Conservation (phyloP, 148 eudicot genomes). For the Oxyria digyna region DNA sequence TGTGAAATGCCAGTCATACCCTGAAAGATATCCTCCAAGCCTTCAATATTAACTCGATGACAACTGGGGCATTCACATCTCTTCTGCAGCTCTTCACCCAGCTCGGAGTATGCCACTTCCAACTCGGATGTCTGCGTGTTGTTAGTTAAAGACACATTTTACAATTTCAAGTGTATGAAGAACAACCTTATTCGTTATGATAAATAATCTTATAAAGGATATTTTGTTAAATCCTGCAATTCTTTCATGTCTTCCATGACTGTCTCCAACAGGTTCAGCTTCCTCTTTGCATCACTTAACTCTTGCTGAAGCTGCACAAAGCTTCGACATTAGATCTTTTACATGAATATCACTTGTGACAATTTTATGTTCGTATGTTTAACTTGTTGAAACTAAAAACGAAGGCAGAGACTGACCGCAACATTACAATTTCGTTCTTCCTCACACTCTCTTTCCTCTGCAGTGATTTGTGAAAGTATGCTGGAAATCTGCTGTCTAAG, state of each 20-base stretch:
- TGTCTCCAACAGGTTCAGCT: slow-evolving; percentile 41
- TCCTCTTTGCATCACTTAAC: slow-evolving; percentile 34
- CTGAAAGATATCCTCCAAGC: slow-evolving; percentile 46
- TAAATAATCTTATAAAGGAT: slow-evolving; percentile 27
- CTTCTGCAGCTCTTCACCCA: slow-evolving; percentile 65
- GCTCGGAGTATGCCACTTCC: slow-evolving; percentile 41
- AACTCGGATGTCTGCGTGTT: slow-evolving; percentile 53
- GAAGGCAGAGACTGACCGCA: slow-evolving; percentile 22
- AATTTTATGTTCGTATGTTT: background rate
- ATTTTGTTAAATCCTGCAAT: slow-evolving; percentile 56
- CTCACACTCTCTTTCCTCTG: slow-evolving; percentile 36
- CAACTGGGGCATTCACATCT: slow-evolving; percentile 58
- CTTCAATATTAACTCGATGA: slow-evolving; percentile 44
- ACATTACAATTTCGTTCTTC: slow-evolving; percentile 27
- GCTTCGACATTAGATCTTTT: background rate
- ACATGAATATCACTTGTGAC: background rate
- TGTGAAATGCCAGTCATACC: slow-evolving; percentile 13
- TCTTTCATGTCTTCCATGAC: slow-evolving; percentile 39
- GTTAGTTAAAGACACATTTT: slow-evolving; percentile 32
- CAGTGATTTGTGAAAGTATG: slow-evolving; percentile 31
- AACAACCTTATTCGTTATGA: background rate
- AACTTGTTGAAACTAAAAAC: background rate
- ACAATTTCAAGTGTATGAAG: background rate
- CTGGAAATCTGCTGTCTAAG: slow-evolving; percentile 31
- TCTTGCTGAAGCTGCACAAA: slow-evolving; percentile 45